Percentiles rank a stretch among this genome's conserved stretches.
These are phyloP conservation scores for Coemansia sp. DNA, from an alignment of 192 early-diverging fungal genomes.

Conservation along the genomic window DNA sequence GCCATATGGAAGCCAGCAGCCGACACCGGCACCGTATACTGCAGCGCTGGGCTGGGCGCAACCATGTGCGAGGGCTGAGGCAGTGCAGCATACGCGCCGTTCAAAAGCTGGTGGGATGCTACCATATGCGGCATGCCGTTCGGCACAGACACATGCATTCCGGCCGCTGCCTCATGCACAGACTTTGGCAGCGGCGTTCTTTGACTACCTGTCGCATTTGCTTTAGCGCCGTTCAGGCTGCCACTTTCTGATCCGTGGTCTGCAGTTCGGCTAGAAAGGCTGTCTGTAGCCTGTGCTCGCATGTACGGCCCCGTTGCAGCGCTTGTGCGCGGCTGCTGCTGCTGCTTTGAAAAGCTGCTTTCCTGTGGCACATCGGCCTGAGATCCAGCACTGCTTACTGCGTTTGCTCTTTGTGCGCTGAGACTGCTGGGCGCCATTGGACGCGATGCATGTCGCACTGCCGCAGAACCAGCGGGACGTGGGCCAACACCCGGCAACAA, in stretches of 20 bases:
- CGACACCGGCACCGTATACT: conserved; percentile 23
- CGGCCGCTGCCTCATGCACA: neutral
- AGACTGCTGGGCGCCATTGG: neutral
- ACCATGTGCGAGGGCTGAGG: neutral
- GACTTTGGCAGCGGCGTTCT: neutral
- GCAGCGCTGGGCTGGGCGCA: conserved; percentile 8
- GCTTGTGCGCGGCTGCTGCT: neutral
- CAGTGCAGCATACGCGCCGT: neutral
- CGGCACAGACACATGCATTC: neutral
- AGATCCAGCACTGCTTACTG: neutral
- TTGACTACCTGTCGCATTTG: neutral
- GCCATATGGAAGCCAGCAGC: conserved; percentile 18
- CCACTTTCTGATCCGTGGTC: neutral
- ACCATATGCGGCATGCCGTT: neutral
- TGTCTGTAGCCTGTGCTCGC: neutral
- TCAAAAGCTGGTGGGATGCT: neutral
- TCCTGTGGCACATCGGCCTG: neutral
- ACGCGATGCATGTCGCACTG: neutral
- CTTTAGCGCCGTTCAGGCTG: neutral
- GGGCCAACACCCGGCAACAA: conserved; percentile 4
- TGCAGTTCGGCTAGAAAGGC: neutral
- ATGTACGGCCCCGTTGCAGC: neutral
- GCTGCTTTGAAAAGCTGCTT: neutral
- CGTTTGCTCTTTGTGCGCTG: neutral
- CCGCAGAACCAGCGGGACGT: neutral